Percentiles rank a stretch among this genome's conserved stretches.
Evolutionary conservation across 2,329 filamentous ascomycete species (phyloP).

Genomic region (Arachnopeziza araneosa): DNA sequence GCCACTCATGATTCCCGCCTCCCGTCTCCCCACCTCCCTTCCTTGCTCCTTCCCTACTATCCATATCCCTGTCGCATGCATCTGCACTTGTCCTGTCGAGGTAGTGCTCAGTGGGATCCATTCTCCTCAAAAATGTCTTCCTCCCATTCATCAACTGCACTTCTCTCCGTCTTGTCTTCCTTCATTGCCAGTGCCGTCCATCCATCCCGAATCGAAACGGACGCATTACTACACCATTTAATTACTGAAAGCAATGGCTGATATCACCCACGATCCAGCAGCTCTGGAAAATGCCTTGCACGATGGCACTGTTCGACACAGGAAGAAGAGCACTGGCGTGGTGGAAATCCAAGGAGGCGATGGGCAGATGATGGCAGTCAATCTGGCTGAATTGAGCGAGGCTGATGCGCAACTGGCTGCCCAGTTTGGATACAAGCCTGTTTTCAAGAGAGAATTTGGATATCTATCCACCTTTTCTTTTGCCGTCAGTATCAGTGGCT

Average conservation of each 20-base stretch:
- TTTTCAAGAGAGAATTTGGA: constrained; percentile 54
- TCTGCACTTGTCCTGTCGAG: too few species aligned
- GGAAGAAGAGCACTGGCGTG: constrained; percentile 15
- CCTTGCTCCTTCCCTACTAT: too few species aligned
- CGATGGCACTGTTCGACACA: constrained; percentile 8
- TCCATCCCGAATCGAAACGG: too few species aligned
- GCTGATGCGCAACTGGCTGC: constrained; percentile 30
- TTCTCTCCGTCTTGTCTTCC: neutral
- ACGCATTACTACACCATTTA: neutral
- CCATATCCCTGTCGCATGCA: too few species aligned
- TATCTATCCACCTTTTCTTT: constrained; percentile 56
- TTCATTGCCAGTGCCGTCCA: neutral
- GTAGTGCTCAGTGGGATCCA: too few species aligned
- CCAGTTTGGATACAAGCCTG: constrained; percentile 34
- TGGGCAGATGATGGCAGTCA: constrained; percentile 15
- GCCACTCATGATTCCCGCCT: too few species aligned
- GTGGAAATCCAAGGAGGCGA: constrained; percentile 17
- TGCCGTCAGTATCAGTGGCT: constrained; percentile 50
- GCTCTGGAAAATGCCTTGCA: neutral
- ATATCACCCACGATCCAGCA: neutral
- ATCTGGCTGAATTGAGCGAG: constrained; percentile 21
- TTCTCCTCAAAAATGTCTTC: too few species aligned
- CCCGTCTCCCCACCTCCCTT: too few species aligned
- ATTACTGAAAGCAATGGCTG: neutral
- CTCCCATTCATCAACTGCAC: too few species aligned